phyloP scores from a whole-genome alignment of 2,329 filamentous ascomycete genomes.

The Diaporthe capsici region DNA sequence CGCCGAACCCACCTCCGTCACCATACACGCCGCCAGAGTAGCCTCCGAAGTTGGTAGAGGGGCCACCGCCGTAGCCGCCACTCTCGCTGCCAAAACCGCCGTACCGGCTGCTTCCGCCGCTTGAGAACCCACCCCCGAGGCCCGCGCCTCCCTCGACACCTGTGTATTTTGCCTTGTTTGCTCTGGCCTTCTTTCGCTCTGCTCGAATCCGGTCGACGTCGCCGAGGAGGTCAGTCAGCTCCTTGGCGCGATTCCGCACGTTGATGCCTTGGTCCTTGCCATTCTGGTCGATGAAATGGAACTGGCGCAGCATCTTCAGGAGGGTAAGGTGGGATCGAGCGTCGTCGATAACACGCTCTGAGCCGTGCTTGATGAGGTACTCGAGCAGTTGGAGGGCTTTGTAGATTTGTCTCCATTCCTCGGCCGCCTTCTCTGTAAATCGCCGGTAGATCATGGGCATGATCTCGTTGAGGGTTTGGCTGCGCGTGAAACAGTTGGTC shows the following conservation, averaged over 20 bases:
- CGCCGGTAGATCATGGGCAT: constrained; percentile 99
- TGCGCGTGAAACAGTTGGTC: constrained; percentile 54
- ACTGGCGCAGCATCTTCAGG: constrained; percentile 98
- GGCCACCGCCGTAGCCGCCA: constrained; percentile 74
- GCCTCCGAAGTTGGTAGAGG: constrained; percentile 65
- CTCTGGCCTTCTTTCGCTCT: constrained; percentile 89
- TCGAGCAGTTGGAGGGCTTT: constrained; percentile 97
- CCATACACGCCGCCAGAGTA: constrained; percentile 86
- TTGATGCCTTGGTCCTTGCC: constrained; percentile 99
- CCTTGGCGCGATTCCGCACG: constrained; percentile 95
- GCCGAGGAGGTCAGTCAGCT: constrained; percentile 91
- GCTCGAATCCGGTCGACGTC: constrained; percentile 90
- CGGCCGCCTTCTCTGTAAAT: constrained; percentile 97
- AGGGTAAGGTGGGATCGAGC: constrained; percentile 94
- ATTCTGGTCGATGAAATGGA: constrained; percentile 96
- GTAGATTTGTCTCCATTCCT: constrained; percentile 99
- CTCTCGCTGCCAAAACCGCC: constrained; percentile 94
- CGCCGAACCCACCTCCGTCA: constrained; percentile 95
- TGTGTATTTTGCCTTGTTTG: constrained; percentile 94
- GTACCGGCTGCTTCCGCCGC: constrained; percentile 70
- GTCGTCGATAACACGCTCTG: constrained; percentile 97
- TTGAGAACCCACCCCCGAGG: constrained; percentile 70
- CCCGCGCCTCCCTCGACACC: constrained; percentile 88
- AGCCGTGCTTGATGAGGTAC: constrained; percentile 96
- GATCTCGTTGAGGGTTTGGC: constrained; percentile 97